Base-by-base conservation (phyloP, 2,329 filamentous ascomycete genomes). In the Aureobasidium sp. region DNA sequence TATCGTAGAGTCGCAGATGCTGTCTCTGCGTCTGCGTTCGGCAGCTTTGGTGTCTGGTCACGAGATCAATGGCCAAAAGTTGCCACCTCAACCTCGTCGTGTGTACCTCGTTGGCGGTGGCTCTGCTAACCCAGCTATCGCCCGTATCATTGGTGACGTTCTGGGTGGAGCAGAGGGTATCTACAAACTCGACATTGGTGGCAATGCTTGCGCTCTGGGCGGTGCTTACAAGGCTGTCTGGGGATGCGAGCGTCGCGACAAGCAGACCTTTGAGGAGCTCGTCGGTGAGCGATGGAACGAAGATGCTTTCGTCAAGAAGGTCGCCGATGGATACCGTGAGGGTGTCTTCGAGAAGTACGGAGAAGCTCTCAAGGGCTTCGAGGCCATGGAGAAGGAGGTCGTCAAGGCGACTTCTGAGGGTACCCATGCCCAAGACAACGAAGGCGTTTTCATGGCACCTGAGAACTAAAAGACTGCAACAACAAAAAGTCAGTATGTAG, bases 221-320 rank as follows among this genome's bases (percentile, higher is more conserved):
- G 91, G 91, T 7, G 93, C 93, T 30, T 97, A 97, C 77, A 97
- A 97, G 77, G 93, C 94, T 14, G 86, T 96, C 0, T 99, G 94
- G 94, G 91, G 89, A 0, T 79, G 91, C 61, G 91, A 94, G 78
- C 79, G 89, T 51, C 74, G 75, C 29, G 73, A 68, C 0, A 69
- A 77, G 2, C 86, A 96, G 81, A 90, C 82, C 4, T 97, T 97
- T 76, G 94, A 97, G 72, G 87, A 93, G 64, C 79, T 96, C 65
- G 87, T 99, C 64, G 90, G 88, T 7, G 79, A 79, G 70, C 81
- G 94, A 65, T 99, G 94, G 94, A 85, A 84, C 64, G 93, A 96
- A 76, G 86, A 88, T 66, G 86, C 86, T 0, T 91, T 92, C 66
- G 87, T 96, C 13, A 84, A 89, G 76, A 90, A 84, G 77, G 87